Evolutionary conservation across 495 filamentous ascomycete species (phyloP), one percentile per base, ranked within the genome.

Genomic region (Beverwykella pulmonaria): DNA sequence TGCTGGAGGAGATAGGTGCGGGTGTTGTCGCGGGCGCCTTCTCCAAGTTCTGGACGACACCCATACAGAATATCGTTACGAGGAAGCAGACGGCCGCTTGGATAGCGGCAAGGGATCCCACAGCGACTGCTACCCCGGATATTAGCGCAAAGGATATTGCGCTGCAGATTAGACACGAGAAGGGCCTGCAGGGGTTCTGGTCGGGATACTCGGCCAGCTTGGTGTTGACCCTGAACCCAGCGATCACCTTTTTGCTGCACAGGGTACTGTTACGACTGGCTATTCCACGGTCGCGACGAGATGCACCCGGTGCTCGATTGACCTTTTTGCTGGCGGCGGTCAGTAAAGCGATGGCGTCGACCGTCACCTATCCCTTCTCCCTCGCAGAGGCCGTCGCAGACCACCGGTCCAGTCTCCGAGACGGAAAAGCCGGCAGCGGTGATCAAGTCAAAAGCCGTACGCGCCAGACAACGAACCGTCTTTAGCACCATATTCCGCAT

Each of bases 281-380:
- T 15, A 79, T 91, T 0, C 77, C 84, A 0, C 75, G 79, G 0
- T 70, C 80, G 0, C 76, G 79, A 25, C 80, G 84, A 41, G 78
- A 84, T 9, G 81, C 82, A 23, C 86, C 88, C 12, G 80, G 75
- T 1, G 77, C 78, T 0, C 55, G 63, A 50, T 68, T 80, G 15
- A 89, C 83, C 0, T 91, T 97, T 70, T 73, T 96, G 0, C 74
- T 96, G 23, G 93, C 93, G 1, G 93, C 92, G 0, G 58, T 90
- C 15, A 91, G 89, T 73, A 97, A 97, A 73, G 88, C 87, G 5
- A 78, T 89, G 8, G 93, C 93, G 0, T 92, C 86, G 1, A 82
- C 86, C 0, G 79, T 94, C 61, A 97, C 90, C 6, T 97, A 96
- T 75, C 93, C 93, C 0, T 87, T 96, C 75, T 88, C 89, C 15